phyloP scores from a whole-genome alignment of 305 asterid species.

The Fraxinus ornus region DNA sequence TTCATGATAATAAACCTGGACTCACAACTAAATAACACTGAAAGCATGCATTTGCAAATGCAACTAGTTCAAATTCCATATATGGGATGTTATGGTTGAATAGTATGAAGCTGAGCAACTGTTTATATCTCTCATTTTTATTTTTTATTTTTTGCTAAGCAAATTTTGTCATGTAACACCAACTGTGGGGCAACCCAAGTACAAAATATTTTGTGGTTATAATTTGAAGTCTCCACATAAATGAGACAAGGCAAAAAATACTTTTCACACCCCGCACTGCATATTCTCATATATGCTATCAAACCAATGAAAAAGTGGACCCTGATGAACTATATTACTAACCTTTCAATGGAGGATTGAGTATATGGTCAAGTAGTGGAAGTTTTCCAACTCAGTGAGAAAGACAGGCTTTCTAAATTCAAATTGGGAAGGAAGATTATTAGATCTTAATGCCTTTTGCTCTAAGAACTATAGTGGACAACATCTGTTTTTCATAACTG shows the following conservation, averaged over 20 bases:
- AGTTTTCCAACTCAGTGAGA: neutral
- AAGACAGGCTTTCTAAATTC: neutral
- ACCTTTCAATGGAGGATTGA: neutral
- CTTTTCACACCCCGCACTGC: neutral
- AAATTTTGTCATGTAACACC: neutral
- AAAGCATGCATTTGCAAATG: neutral
- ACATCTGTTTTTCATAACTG: neutral
- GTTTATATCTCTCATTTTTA: neutral
- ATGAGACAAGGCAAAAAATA: neutral
- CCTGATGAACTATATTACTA: neutral
- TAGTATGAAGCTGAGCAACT: neutral
- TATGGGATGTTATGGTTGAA: neutral
- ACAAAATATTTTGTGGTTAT: neutral
- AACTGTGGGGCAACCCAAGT: neutral
- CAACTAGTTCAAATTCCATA: neutral
- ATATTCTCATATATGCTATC: neutral
- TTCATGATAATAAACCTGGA: neutral
- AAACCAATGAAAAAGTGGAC: neutral
- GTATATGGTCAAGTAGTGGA: neutral
- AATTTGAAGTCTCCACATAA: neutral
- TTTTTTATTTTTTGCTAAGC: neutral
- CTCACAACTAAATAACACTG: neutral
- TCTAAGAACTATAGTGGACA: neutral
- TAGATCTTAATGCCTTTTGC: neutral
- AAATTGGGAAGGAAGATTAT: neutral